Base-by-base conservation (phyloP, 106 monocot genomes). In the Triglochin maritima region DNA sequence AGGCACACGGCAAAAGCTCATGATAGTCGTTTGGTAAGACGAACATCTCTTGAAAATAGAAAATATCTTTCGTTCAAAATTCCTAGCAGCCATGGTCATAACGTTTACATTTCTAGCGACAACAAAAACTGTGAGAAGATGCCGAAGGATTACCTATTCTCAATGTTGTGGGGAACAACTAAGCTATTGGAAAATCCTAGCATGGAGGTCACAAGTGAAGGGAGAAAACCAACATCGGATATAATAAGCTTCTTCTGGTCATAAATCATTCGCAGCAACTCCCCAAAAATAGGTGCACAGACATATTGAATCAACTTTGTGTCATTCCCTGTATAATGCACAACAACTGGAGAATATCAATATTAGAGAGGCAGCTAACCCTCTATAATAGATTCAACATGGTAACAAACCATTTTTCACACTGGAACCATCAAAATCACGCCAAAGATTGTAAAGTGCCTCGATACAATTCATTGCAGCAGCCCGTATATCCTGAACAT, bases 401-500 rank as follows among this genome's bases (percentile, higher is more conserved):
- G 2, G 3, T 9, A 55, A 48, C 12, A 45, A 64, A 64, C 95
- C 95, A 84, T 96, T 90, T 80, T 64, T 88, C 53, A 76, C 62
- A 43, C 66, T 78, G 57, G 83, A 80, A 62, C 72, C 10, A 81
- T 82, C 82, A 47, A 73, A 75, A 10, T 56, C 46, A 15, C 64
- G 68, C 78, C 81, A 87, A 9, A 91, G 49, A 57, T 80, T 81
- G 53, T 81, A 65, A 13, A 96, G 70, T 60, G 52, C 78, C 64
- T 83, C 86, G 56, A 88, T 64, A 55, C 88, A 91, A 56, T 76
- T 83, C 59, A 84, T 59, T 46, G 90, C 90, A 79, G 87, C 78
- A 12, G 67, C 62, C 51, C 95, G 68, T 78, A 90, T 51, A 62
- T 90, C 95, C 95, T 96, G 49, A 9, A 77, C 46, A 44, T n/a